Conservation (phyloP, 2,329 filamentous ascomycete species). For the Nemania bipapillata region DNA sequence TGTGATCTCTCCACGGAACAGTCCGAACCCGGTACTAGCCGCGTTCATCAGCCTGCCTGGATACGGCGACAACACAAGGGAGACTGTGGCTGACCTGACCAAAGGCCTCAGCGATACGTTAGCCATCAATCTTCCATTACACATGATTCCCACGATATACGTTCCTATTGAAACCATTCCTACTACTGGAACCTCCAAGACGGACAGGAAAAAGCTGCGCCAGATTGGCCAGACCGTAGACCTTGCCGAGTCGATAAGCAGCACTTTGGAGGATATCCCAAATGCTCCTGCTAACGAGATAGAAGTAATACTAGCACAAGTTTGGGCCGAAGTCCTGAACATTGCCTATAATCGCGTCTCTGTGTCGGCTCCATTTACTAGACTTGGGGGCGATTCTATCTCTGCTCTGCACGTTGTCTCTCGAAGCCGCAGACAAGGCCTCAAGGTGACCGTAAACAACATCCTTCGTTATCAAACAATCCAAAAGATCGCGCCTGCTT, state of each 20-base stretch:
- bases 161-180: constrained; percentile 8
- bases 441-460: constrained; percentile 4
- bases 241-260: constrained; percentile 10
- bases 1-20: neutral
- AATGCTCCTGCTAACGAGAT: constrained; percentile 7
- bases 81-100: constrained; percentile 8
- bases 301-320: constrained; percentile 1
- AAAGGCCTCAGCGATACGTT: constrained; percentile 10
- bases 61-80: constrained; percentile 10
- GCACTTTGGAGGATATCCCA: constrained; percentile 5
- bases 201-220: constrained; percentile 9
- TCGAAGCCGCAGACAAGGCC: neutral
- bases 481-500: constrained; percentile 13
- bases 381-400: constrained; percentile 14
- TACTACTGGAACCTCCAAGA: constrained; percentile 10
- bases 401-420: constrained; percentile 11
- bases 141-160: constrained; percentile 7
- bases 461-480: constrained; percentile 8
- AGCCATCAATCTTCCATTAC: constrained; percentile 9
- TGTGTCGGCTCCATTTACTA: neutral
- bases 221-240: constrained; percentile 8
- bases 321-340: constrained; percentile 15
- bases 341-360: neutral
- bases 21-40: constrained; percentile 5
- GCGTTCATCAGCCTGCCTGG: constrained; percentile 6